Evolutionary conservation across 768 basidiomycete genomes (phyloP), one percentile per base, ranked within the genome.

Genomic region (Kwoniella botswanensis): DNA sequence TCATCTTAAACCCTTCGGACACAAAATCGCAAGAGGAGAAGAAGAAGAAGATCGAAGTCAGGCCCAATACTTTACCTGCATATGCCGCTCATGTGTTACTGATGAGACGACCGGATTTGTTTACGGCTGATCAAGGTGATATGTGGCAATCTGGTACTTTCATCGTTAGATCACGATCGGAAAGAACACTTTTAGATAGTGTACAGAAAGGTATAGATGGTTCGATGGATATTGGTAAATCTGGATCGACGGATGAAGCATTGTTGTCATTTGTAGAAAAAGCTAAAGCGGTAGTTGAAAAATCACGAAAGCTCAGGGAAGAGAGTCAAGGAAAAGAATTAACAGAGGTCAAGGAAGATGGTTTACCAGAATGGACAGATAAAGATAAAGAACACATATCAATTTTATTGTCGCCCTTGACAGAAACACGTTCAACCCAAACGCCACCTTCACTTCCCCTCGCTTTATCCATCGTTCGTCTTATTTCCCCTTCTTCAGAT

Each of bases 401-500:
- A 4, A 75, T 83, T 60, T 72, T 86, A 42, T 68, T 76, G 4
- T 64, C 73, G 22, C 64, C 79, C 6, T 62, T 84, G 12, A 73
- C 76, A 42, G 78, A 82, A 63, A 77, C 77, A 10, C 82, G 85
- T 24, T 74, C 75, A 4, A 78, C 83, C 1, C 92, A 93, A 79
- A 12, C n/a, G 0, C 89, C 93, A 65, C 91, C 91, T 0, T 93
- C 90, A 77, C 77, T 84, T 1, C 77, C 88, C 1, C 84, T 87
- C 0, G 85, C 87, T 29, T 86, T 87, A 17, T 83, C 84, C 17
- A 87, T 96, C 65, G 73, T 93, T 50, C 91, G 90, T 77, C 81
- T 83, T 57, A 77, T 93, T 26, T 84, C 86, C 21, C 77, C 86
- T 3, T 73, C 76, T 26, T 67, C 74, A 1, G 68, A 43, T 13